Evolutionary conservation across 73 alveolate genomes (phyloP).

Genomic region (Stentor coeruleus): DNA sequence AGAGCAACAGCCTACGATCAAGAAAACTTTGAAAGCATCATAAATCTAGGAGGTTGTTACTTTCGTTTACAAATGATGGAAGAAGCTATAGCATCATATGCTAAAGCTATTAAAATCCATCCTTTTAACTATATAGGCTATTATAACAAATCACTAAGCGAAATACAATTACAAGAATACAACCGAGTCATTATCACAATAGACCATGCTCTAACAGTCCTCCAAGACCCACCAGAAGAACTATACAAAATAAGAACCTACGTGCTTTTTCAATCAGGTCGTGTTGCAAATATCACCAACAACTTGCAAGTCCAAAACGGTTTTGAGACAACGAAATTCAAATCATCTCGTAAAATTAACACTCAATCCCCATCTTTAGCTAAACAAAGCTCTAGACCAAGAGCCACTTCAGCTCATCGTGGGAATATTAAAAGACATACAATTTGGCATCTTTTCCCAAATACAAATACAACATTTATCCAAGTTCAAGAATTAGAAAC

Average conservation of each 20-base stretch:
- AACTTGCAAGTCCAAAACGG: neutral
- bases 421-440: no score
- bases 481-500: neutral
- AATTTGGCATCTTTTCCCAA: neutral
- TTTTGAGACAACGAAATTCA: neutral
- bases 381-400: neutral
- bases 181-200: neutral
- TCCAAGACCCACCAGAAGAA: neutral
- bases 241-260: slow-evolving; percentile 4
- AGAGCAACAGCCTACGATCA: neutral
- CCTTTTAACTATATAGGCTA: neutral
- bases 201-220: neutral
- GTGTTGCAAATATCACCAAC: neutral
- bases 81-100: neutral
- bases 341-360: neutral
- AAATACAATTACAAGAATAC: neutral
- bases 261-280: neutral
- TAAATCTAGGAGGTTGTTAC: neutral
- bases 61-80: neutral
- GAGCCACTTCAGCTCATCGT: neutral
- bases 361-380: neutral
- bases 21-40: neutral
- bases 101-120: neutral
- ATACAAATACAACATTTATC: neutral
- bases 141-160: neutral